Conservation (phyloP, 371 early-diverging fungal species). For the Syncephalis fuscata region DNA sequence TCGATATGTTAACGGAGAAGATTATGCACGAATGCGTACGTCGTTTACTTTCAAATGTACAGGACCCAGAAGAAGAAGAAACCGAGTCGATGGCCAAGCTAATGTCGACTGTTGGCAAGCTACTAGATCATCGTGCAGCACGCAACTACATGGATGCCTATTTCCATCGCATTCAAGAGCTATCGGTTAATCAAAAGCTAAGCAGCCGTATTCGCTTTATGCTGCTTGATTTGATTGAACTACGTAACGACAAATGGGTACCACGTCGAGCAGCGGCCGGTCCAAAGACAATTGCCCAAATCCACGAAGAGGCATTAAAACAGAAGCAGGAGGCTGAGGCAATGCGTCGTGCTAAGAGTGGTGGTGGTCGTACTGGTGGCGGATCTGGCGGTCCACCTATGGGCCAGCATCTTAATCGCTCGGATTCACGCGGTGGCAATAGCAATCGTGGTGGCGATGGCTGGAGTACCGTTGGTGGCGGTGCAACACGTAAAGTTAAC, state of each 20-base stretch:
- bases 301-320: constrained; percentile 58
- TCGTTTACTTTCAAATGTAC: constrained; percentile 42
- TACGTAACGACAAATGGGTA: constrained; percentile 70
- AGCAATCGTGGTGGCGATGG: constrained; percentile 36
- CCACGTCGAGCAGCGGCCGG: constrained; percentile 37
- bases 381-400: background rate
- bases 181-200: constrained; percentile 42
- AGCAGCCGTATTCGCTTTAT: constrained; percentile 82
- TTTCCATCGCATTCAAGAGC: constrained; percentile 55
- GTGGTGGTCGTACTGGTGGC: constrained; percentile 24
- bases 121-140: constrained; percentile 25
- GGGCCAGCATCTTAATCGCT: background rate
- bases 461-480: constrained; percentile 44
- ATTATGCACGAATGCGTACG: constrained; percentile 82
- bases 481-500: constrained; percentile 28
- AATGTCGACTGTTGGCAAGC: constrained; percentile 68
- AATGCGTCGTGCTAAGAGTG: constrained; percentile 45
- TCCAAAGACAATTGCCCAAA: constrained; percentile 78
- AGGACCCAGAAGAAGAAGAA: constrained; percentile 77
- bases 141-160: constrained; percentile 50
- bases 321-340: constrained; percentile 42
- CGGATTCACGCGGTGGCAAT: constrained; percentile 22
- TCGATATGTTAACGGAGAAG: constrained; percentile 69
- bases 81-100: constrained; percentile 84
- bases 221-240: constrained; percentile 82